A percentile compares a stretch with the other conserved stretches of the same genome.
These are phyloP conservation scores for Gloeopeniophorella convolvens DNA, from an alignment of 768 basidiomycete genomes.

Conservation along the genomic window DNA sequence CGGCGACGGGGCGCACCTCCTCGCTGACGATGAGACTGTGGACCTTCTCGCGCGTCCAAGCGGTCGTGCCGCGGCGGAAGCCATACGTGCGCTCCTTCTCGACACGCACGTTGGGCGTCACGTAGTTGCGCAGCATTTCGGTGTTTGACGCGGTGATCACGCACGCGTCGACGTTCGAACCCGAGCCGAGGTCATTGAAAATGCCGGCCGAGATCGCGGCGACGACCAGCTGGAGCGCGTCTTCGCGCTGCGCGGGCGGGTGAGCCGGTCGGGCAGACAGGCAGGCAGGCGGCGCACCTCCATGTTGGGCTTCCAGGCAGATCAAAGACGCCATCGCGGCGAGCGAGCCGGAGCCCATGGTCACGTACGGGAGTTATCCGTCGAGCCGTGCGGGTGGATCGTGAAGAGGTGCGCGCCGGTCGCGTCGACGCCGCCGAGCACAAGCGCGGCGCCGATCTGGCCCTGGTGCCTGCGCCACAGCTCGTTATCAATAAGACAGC, in stretches of 20 bases:
- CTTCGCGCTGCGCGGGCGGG: slow-evolving; percentile 50
- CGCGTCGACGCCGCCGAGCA: slow-evolving; percentile 92
- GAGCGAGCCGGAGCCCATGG: slow-evolving; percentile 94
- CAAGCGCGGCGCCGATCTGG: slow-evolving; percentile 89
- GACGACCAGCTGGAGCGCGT: slow-evolving; percentile 77
- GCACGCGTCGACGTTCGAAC: slow-evolving; percentile 97
- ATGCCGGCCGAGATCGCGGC: slow-evolving; percentile 92
- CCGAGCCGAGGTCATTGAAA: slow-evolving; percentile 98
- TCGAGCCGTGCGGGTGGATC: slow-evolving; percentile 93
- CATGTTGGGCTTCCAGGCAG: slow-evolving; percentile 75
- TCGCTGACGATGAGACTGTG: slow-evolving; percentile 68
- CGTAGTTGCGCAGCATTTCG: slow-evolving; percentile 91
- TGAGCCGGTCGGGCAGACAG: slow-evolving; percentile 5
- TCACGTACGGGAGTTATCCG: slow-evolving; percentile 98
- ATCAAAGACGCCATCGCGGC: slow-evolving; percentile 99
- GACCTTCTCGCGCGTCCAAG: slow-evolving; percentile 78
- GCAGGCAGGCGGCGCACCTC: slow-evolving; percentile 41
- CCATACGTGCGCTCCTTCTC: slow-evolving; percentile 61
- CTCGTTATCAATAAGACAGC: background rate
- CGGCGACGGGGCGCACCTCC: slow-evolving; percentile 43
- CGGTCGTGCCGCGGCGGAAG: slow-evolving; percentile 85
- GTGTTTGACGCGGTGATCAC: slow-evolving; percentile 83
- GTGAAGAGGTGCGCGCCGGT: slow-evolving; percentile 96
- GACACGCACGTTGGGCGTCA: slow-evolving; percentile 83
- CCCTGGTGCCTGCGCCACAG: slow-evolving; percentile 70